Evolutionary conservation across 768 basidiomycete genomes (phyloP).

Genomic region (Tephrocybe sp.): DNA sequence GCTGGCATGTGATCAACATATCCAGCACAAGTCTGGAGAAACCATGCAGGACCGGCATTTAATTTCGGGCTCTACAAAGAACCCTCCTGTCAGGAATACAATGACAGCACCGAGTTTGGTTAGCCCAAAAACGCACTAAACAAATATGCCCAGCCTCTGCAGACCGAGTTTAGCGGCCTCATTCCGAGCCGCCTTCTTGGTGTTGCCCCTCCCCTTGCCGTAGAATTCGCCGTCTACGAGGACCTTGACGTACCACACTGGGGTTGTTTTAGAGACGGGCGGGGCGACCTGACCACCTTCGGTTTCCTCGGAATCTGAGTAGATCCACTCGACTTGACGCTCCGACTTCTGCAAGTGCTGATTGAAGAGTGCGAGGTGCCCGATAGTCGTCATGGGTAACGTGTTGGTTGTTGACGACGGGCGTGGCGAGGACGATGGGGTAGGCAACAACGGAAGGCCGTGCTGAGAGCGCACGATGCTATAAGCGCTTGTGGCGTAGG

Average conservation of each 20-base stretch:
- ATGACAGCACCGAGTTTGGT: no score
- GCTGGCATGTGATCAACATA: conserved; percentile 39
- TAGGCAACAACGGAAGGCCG: conserved; percentile 48
- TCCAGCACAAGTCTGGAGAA: conserved; percentile 63
- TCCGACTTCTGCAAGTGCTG: conserved; percentile 65
- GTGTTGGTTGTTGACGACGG: conserved; percentile 14
- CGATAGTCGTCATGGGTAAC: conserved; percentile 34
- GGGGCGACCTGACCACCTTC: conserved; percentile 24
- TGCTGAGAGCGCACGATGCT: conserved; percentile 63
- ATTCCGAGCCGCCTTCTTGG: conserved; percentile 79
- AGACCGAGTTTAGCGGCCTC: conserved; percentile 81
- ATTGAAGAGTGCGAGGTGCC: conserved; percentile 81
- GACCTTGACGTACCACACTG: conserved; percentile 72
- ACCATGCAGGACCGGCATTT: conserved; percentile 40
- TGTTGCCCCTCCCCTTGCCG: conserved; percentile 67
- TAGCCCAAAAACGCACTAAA: conserved; percentile 55
- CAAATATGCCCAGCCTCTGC: conserved; percentile 53
- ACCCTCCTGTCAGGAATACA: not conserved
- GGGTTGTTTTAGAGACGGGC: conserved; percentile 61
- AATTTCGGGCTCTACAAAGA: not conserved
- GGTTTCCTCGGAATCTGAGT: conserved; percentile 36
- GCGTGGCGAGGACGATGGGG: conserved; percentile 22
- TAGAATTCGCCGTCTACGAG: conserved; percentile 59
- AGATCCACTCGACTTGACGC: conserved; percentile 70
- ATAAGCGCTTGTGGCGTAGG: conserved; percentile 66